A percentile compares a stretch with the other conserved stretches of the same genome.
Conservation (phyloP, 148 eudicot genomes). For the Rhododendron vialii region DNA sequence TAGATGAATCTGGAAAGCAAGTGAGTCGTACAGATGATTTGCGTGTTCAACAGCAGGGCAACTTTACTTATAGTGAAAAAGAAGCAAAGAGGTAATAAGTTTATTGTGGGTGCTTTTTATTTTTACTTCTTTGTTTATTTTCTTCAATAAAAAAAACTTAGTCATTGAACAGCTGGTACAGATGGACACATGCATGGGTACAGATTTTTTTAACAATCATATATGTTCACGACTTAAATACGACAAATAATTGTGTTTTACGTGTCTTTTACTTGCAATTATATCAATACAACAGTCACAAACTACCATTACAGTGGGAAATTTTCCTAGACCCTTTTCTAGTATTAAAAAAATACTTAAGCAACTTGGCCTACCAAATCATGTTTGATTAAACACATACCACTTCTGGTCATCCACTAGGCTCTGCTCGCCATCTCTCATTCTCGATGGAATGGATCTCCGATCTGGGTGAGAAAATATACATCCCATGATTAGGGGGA, state of each 20-base stretch:
- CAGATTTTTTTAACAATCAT: neutral
- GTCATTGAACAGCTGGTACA: neutral
- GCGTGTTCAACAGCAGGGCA: slow-evolving; percentile 26
- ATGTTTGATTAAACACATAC: neutral
- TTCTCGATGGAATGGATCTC: neutral
- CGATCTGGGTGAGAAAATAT: neutral
- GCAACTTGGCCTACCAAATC: neutral
- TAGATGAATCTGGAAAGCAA: slow-evolving; percentile 31
- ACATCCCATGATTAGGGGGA: neutral
- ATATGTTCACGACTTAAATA: neutral
- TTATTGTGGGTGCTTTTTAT: neutral
- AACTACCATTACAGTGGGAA: neutral
- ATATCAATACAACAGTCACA: neutral
- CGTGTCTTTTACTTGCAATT: neutral
- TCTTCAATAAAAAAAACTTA: neutral
- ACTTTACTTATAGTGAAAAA: slow-evolving; percentile 19
- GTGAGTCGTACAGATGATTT: slow-evolving; percentile 21
- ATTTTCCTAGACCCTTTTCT: neutral
- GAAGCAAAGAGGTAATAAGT: slow-evolving; percentile 41
- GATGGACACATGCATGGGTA: neutral
- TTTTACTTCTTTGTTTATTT: neutral
- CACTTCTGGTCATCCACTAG: neutral
- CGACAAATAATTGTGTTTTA: neutral
- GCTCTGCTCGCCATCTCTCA: neutral
- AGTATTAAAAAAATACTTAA: neutral